Base-by-base conservation (phyloP, 495 filamentous ascomycete species). In the Stereocaulon alpinum region DNA sequence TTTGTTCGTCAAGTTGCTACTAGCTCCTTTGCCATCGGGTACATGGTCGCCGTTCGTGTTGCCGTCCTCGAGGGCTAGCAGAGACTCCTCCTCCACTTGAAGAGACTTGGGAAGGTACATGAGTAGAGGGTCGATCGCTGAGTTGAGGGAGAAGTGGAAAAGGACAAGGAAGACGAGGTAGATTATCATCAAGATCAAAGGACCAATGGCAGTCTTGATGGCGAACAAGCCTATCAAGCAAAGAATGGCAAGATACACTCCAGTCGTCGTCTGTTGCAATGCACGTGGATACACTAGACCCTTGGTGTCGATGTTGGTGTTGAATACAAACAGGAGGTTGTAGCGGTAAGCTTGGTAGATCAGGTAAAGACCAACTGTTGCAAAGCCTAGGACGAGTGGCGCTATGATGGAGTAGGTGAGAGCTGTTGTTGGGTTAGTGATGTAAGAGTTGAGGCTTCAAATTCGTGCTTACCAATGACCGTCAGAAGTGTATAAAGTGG, bases 311-410 rank as follows among this genome's bases (percentile, higher is more conserved):
- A 96, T 86, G 55, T 77, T 62, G 32, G 86, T 80, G 66, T 94
- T 88, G 54, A 85, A 89, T 53, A 96, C 89, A 71, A 94, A 98
- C 50, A 98, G 80, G 66, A 97, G 69, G 69, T 98, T 95, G 79
- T 98, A 97, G 6, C 90, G 83, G 81, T 88, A 96, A 56, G 93
- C 91, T 50, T 95, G 76, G 73, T 96, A 96, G 73, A 98, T 89
- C 56, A 96, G 76, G 56, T 80, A 84, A 59, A 97, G 77, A 59
- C 88, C 92, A 53, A 96, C 76, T 20, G 85, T 84, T 40, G 87
- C 86, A 72, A 96, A 96, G 24, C 85, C 89, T 48, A 96, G 75
- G 66, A 97, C 86, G 45, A 97, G 73, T 0, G 93, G 93, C 17
- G 93, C 89, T 67, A 97, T 96, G 69, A 82, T 84, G 34, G 91